Conservation (phyloP, 805 yeast species). For the Starmerella kuoi region DNA sequence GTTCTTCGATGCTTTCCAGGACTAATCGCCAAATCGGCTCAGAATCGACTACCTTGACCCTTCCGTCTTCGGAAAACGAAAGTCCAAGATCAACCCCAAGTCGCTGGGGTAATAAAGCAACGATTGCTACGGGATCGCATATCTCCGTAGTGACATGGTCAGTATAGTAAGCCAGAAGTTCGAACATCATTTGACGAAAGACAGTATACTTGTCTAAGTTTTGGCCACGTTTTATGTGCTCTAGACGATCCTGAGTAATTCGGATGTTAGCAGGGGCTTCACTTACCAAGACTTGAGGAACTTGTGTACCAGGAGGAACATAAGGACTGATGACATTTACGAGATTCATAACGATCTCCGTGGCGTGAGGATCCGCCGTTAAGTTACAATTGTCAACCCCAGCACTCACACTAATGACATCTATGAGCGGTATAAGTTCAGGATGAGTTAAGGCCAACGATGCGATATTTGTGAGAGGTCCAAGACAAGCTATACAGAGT, state of each 20-base stretch:
- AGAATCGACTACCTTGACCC: conserved; percentile 18
- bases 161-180: conserved; percentile 42
- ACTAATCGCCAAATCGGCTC: conserved; percentile 21
- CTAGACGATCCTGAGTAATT: conserved; percentile 36
- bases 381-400: conserved; percentile 57
- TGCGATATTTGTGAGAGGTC: conserved; percentile 65
- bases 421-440: conserved; percentile 37
- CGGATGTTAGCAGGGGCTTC: conserved; percentile 36
- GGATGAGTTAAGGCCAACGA: conserved; percentile 45
- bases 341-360: conserved; percentile 43
- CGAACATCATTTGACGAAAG: conserved; percentile 43
- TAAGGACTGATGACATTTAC: conserved; percentile 31
- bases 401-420: conserved; percentile 68
- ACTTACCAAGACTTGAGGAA: conserved; percentile 16
- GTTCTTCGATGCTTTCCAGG: conserved; percentile 20
- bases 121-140: conserved; percentile 69
- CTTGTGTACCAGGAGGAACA: conserved; percentile 18
- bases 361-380: conserved; percentile 65
- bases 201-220: conserved; percentile 29
- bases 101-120: conserved; percentile 38
- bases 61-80: conserved; percentile 26
- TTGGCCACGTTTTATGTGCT: conserved; percentile 31
- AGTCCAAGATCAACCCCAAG: conserved; percentile 17
- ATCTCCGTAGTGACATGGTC: conserved; percentile 50
- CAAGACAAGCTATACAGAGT: conserved; percentile 58